These are phyloP conservation scores for Vigna nakashimae DNA, from an alignment of 306 rosid species.

Conservation along the genomic window DNA sequence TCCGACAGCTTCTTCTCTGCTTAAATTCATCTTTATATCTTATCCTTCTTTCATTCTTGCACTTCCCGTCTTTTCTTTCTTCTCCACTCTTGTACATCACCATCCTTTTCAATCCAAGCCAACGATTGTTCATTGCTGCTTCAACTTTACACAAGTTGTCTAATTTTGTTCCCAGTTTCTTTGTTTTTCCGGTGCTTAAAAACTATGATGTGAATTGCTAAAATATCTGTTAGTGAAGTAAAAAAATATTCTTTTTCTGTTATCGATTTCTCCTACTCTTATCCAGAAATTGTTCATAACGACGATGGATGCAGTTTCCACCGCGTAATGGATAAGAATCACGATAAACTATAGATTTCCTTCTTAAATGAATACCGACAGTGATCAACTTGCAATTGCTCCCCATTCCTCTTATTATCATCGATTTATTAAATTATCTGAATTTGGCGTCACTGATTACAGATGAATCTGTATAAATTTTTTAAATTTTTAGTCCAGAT, in stretches of 20 bases:
- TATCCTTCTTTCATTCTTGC: too few species aligned
- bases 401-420: not conserved
- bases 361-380: not conserved
- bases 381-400: not conserved
- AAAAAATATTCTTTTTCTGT: not conserved
- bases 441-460: not conserved
- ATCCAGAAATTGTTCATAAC: not conserved
- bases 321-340: not conserved
- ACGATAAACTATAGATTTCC: not conserved
- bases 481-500: too few species aligned
- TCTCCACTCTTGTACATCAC: constrained; percentile 28
- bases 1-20: constrained; percentile 87
- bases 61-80: not conserved
- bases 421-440: too few species aligned
- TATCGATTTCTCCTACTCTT: not conserved
- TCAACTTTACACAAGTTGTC: too few species aligned
- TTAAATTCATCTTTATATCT: constrained; percentile 35
- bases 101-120: not conserved
- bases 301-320: not conserved
- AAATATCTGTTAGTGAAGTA: not conserved
- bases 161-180: too few species aligned
- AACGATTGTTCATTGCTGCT: too few species aligned
- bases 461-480: too few species aligned
- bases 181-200: too few species aligned
- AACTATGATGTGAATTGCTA: not conserved